These are phyloP conservation scores for Zygnema cylindricum DNA, from an alignment of 139 green algal genomes.

Conservation along the genomic window DNA sequence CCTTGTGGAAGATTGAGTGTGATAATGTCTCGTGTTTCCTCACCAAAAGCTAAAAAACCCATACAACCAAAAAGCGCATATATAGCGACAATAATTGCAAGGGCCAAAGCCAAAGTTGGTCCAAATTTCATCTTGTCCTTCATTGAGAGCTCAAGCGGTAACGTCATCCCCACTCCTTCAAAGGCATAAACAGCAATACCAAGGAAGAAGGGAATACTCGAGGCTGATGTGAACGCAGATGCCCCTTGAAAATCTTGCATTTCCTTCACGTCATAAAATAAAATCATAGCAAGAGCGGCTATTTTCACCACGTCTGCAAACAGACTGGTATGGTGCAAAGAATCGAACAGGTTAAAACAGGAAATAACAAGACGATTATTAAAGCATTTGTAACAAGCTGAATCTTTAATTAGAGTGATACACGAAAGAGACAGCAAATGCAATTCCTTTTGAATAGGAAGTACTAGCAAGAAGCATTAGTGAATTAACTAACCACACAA, in stretches of 20 bases:
- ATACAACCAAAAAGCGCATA: constrained; percentile 62
- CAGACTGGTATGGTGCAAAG: constrained; percentile 23
- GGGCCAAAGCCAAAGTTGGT: constrained; percentile 40
- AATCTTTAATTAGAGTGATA: no score
- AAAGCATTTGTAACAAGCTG: no score
- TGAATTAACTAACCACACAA: not conserved
- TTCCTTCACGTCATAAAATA: constrained; percentile 34
- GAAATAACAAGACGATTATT: no score
- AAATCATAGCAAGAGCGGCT: constrained; percentile 60
- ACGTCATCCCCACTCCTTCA: constrained; percentile 71
- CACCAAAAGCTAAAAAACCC: constrained; percentile 61
- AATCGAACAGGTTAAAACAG: no score
- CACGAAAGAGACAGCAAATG: not conserved
- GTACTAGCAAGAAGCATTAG: not conserved
- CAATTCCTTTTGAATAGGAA: not conserved
- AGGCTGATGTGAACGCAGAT: constrained; percentile 6
- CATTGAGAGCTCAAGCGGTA: constrained; percentile 68
- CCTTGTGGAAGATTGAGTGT: constrained; percentile 68
- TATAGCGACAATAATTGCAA: constrained; percentile 60
- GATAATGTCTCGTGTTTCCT: constrained; percentile 67
- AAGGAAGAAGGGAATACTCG: constrained; percentile 66
- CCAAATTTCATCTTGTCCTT: constrained; percentile 60
- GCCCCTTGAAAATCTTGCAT: constrained; percentile 2
- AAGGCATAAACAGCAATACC: constrained; percentile 72
- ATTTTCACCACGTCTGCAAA: constrained; percentile 66